Evolutionary conservation across 805 yeast genomes (phyloP), one percentile per base, ranked within the genome.

Genomic region (Lachancea thermotolerans): DNA sequence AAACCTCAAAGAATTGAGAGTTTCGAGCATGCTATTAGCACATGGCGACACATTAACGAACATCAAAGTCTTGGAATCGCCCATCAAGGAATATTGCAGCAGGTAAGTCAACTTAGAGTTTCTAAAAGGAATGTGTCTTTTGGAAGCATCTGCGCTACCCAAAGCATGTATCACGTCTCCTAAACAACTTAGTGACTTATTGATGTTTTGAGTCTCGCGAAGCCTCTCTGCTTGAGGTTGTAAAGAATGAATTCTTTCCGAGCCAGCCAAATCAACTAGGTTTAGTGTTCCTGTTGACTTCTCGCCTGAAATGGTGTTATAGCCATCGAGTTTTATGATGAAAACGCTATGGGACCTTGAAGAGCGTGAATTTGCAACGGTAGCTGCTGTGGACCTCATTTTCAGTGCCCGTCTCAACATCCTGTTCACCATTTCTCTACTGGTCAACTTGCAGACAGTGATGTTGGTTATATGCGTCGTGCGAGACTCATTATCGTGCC

Each of bases 281-380:
- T 91, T 90, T 46, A 91, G 68, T 1, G 77, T 72, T 10, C 96
- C 93, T 12, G 66, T 55, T 1, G 74, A 62, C 1, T 50, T 48
- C 27, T 76, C 77, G 0, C 77, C 76, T 0, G 83, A 77, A 9
- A 57, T 55, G 1, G 50, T 15, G 56, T 85, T 79, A 2, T 39
- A 42, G 0, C 96, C 95, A 2, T 59, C 46, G 11, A 91, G 66
- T 14, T 72, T 66, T 2, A 93, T 68, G 10, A 78, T 80, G 54
- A 86, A 89, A 0, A 91, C 81, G 3, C 86, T 81, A 62, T 91
- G 99, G 0, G 98, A 91, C 55, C 99, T 74, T 0, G 98, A 91
- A 1, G 97, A 90, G 33, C 84, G 75, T 44, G 81, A 85, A 59
- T 91, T 91, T 0, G 87, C 77, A 46, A 72, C 76, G 0, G 99